Evolutionary conservation across 495 filamentous ascomycete genomes (phyloP), one percentile per base, ranked within the genome.

Genomic region (Penicillium herquei): DNA sequence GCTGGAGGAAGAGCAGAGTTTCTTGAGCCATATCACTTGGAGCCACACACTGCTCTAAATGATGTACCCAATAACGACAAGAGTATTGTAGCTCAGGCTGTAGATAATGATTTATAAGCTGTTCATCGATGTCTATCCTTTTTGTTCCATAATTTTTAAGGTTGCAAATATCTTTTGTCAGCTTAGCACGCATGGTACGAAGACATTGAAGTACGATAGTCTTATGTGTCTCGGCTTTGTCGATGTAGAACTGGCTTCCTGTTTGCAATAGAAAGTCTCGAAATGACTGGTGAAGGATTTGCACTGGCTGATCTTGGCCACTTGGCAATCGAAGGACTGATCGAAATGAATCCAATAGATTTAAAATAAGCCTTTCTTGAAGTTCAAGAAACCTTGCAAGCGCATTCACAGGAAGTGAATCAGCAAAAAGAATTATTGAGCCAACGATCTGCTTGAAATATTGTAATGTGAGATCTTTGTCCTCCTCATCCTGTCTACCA

Each of bases 41-140:
- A 39, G 30, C 5, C 18, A 65, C 49, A 37, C 64, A 70, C 41
- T 75, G 49, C 56, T 70, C 56, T 1, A 50, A 18, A 26, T 50
- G 48, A 11, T 50, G 48, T 50, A 39, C 18, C 48, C 48, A 50
- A 11, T 75, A 74, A 31, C 62, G 64, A 61, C 72, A 80, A 39
- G 69, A 63, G 52, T 80, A 74, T 53, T 62, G 52, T 46, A 70
- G 21, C 40, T 68, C 62, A 35, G 63, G 14, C 44, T 62, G 61
- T 37, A 78, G 32, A 39, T 39, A 47, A 11, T 64, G 34, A 18
- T 35, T 40, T 9, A 73, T 6, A 6, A 11, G 11, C 11, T 35
- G 6, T 6, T 6, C 6, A 11, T 35, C 33, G 33, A 35, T 35
- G 33, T 35, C 33, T 35, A 6, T 11, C 11, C 33, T 11, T 35